Conservation (phyloP, 257 asterid genomes). For the Anisodus tanguticus region DNA sequence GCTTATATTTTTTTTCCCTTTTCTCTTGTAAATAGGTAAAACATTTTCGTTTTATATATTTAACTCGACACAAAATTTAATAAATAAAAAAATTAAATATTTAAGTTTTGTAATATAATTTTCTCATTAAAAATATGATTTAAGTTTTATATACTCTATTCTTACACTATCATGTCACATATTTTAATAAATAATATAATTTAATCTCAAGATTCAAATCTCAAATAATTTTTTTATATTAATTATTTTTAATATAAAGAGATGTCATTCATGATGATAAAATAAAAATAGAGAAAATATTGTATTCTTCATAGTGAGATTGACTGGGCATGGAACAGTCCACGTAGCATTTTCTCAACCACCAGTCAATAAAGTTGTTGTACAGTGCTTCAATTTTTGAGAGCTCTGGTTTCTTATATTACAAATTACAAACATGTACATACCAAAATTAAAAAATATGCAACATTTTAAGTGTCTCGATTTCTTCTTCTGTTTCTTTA, state of each 20-base stretch:
- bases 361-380: conserved; percentile 27
- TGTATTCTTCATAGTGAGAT: background rate
- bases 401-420: background rate
- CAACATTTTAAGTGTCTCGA: background rate
- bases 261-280: background rate
- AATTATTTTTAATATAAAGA: no score
- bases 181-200: no score
- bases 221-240: no score
- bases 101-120: background rate
- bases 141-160: background rate
- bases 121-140: background rate
- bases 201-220: no score
- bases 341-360: conserved; percentile 46
- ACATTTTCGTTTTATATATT: no score
- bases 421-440: background rate
- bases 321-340: conserved; percentile 38
- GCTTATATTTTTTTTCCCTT: background rate
- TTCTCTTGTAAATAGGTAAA: no score
- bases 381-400: background rate
- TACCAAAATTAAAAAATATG: background rate
- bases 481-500: background rate
- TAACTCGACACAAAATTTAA: background rate
- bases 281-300: background rate
- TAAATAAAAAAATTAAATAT: no score
- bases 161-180: background rate